A percentile compares a stretch with the other conserved stretches of the same genome.
These are phyloP conservation scores for Hanseniaspora nectarophila DNA, from an alignment of 805 yeast genomes.

Conservation along the genomic window DNA sequence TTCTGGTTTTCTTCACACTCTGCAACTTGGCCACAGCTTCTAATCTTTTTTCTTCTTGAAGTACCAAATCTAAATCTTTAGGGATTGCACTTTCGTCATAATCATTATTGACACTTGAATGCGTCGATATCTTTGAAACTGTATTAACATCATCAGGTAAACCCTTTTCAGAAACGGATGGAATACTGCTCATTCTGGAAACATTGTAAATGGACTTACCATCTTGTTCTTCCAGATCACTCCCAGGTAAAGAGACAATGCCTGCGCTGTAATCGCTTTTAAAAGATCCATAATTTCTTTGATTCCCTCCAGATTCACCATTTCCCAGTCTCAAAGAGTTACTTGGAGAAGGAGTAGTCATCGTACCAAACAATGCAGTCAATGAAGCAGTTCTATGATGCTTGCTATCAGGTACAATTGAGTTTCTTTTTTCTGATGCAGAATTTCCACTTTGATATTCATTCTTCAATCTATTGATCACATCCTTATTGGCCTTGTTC, in stretches of 20 bases:
- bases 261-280: background rate
- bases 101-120: background rate
- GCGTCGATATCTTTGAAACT: too few relatives aligned
- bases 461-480: constrained; percentile 69
- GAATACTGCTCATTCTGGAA: background rate
- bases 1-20: constrained; percentile 3
- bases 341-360: background rate
- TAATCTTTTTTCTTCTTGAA: constrained; percentile 10
- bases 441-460: constrained; percentile 45
- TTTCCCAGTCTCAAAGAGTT: background rate
- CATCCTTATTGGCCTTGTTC: constrained; percentile 89
- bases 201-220: background rate
- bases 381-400: constrained; percentile 4
- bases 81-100: background rate
- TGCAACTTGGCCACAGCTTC: constrained; percentile 12
- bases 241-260: background rate
- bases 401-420: constrained; percentile 26
- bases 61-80: background rate
- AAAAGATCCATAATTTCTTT: background rate
- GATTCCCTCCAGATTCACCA: background rate
- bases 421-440: constrained; percentile 18
- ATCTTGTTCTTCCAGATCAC: background rate
- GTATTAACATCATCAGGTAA: too few relatives aligned
- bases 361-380: constrained; percentile 3
- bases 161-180: too few relatives aligned